Base-by-base conservation (phyloP, 2,329 filamentous ascomycete genomes). In the Colletotrichum horii region DNA sequence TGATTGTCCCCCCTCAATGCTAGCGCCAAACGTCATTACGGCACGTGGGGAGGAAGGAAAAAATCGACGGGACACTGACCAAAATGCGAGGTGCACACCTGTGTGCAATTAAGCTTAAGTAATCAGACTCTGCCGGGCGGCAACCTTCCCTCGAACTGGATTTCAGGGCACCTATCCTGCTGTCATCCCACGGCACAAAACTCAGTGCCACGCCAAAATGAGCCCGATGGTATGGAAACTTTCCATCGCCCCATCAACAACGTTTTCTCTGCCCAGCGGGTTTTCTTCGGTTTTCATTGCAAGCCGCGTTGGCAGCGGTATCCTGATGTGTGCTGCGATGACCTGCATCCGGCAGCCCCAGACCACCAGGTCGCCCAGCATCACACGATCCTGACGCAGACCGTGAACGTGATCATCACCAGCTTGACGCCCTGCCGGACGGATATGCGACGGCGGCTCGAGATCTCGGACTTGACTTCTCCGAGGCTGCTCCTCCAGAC, bases 21-120 rank as follows among this genome's bases (percentile, higher is more conserved):
- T 69, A 72, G 72, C 62, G 68, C 72, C 34, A 71, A 62, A 71
- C 72, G 55, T 75, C 62, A 75, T 67, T 14, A n/a, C 22, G 8
- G 69, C 73, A 75, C 69, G 69, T 72, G 62, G 72, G 72, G 52
- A 32, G n/a, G 28, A 19, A 26, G n/a, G 38, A 58, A 24, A 67
- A 62, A 56, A 19, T 26, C 22, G 16, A 30, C 52, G 16, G 55
- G 26, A 11, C 24, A 24, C 26, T 66, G 61, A 22, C 52, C 34
- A 56, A 72, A 75, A 72, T 62, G 22, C 61, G 30, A 64, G 68
- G 69, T 75, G 69, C 69, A 36, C 8, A 30, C 28, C 22, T 28
- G 14, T 3, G 6, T 15, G n/a, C 43, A 30, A 34, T 43, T 55
- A 64, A 72, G 73, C 73, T 75, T 75, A 72, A 48, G 69, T 75